These are phyloP conservation scores for Pseudodiploospora longispora DNA, from an alignment of 2,329 filamentous ascomycete species.

Conservation along the genomic window DNA sequence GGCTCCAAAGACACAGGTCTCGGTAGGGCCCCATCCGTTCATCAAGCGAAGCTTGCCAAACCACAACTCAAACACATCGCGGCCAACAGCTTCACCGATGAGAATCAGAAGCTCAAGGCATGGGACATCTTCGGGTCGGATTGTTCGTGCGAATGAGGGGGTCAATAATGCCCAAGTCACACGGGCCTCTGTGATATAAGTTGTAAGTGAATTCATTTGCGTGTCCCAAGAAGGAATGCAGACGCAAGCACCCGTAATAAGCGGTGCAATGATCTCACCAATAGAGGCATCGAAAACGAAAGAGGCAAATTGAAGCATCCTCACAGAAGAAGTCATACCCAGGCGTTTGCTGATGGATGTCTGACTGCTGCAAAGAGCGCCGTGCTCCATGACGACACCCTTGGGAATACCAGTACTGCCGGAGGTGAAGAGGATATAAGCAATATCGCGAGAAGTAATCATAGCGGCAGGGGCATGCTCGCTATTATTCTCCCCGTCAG, in stretches of 20 bases:
- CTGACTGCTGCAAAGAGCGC: background rate
- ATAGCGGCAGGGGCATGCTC: too few relatives aligned
- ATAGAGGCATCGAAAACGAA: slow-evolving; percentile 5
- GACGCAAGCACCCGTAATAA: slow-evolving; percentile 7
- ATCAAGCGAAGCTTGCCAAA: background rate
- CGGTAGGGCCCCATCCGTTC: background rate
- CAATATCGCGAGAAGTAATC: background rate
- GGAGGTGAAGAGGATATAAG: slow-evolving; percentile 5
- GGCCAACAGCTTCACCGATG: background rate
- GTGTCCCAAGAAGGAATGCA: slow-evolving; percentile 9
- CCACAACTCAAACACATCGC: background rate
- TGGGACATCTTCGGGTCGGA: background rate
- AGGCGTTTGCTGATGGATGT: too few relatives aligned
- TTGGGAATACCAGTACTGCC: slow-evolving; percentile 6
- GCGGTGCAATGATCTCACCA: slow-evolving; percentile 2
- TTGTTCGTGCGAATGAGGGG: background rate
- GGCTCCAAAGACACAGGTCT: background rate
- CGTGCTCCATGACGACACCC: slow-evolving; percentile 4
- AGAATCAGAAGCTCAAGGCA: slow-evolving; percentile 3
- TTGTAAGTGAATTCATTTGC: slow-evolving; percentile 2
- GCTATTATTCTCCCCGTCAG: too few relatives aligned
- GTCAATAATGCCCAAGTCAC: background rate
- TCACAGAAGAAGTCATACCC: background rate
- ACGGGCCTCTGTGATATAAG: background rate
- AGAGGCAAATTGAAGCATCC: slow-evolving; percentile 5